These are phyloP conservation scores for Heterobasidion parviporum DNA, from an alignment of 1,284 basidiomycete genomes.

Conservation along the genomic window DNA sequence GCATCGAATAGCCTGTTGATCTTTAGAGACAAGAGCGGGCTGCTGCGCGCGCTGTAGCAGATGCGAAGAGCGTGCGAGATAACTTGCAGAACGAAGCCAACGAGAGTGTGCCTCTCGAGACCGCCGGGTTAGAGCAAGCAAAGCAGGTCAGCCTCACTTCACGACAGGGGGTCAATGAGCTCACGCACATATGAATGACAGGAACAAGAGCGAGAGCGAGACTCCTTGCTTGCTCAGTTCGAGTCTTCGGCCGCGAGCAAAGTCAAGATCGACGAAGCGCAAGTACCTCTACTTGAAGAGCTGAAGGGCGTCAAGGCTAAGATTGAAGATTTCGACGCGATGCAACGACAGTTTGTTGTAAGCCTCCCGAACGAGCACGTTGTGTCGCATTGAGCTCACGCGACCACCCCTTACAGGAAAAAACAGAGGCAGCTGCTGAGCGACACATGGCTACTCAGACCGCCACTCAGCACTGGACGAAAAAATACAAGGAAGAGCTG, in stretches of 20 bases:
- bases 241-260: conserved; percentile 33
- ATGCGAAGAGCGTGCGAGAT: conserved; percentile 24
- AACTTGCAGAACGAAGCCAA: conserved; percentile 53
- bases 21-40: conserved; percentile 19
- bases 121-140: conserved; percentile 56
- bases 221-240: conserved; percentile 40
- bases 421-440: conserved; percentile 36
- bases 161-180: not conserved
- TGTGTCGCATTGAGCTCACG: not conserved
- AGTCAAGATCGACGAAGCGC: conserved; percentile 31
- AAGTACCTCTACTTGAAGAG: conserved; percentile 31
- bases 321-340: conserved; percentile 40
- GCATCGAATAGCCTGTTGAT: too few relatives aligned
- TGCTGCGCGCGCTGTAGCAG: conserved; percentile 19
- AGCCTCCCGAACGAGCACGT: not conserved
- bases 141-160: conserved; percentile 30
- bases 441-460: conserved; percentile 40
- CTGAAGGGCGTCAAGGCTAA: conserved; percentile 35
- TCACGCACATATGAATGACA: not conserved
- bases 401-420: conserved; percentile 6
- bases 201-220: conserved; percentile 45
- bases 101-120: conserved; percentile 66
- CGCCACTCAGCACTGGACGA: conserved; percentile 33
- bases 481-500: conserved; percentile 27
- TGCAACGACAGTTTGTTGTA: conserved; percentile 32